Percentiles rank a stretch among this genome's conserved stretches.
Conservation (phyloP, 805 yeast species). For the Candida cerambycidarum region DNA sequence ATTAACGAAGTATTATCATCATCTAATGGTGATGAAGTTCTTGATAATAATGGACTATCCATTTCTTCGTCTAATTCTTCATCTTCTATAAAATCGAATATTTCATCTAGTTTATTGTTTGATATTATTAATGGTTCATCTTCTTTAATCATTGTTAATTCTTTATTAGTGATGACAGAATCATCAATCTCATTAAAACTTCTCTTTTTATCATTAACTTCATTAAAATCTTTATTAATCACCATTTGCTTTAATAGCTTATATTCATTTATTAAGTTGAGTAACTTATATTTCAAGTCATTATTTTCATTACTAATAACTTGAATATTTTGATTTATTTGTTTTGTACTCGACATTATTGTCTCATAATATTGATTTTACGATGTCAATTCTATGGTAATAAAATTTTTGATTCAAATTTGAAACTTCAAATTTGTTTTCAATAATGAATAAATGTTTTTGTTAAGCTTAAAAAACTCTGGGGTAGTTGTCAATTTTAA, state of each 20-base stretch:
- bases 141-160: constrained; percentile 4
- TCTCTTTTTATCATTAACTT: constrained; percentile 5
- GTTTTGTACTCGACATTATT: constrained; percentile 8
- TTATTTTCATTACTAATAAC: constrained; percentile 33
- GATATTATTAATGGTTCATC: constrained; percentile 5
- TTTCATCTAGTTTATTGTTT: constrained; percentile 1
- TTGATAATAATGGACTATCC: constrained; percentile 30
- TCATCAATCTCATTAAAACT: constrained; percentile 8
- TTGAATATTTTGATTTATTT: constrained; percentile 10
- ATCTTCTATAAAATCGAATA: constrained; percentile 14
- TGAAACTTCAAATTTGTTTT: background rate
- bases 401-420: background rate
- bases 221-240: constrained; percentile 8
- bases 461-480: background rate
- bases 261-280: constrained; percentile 41
- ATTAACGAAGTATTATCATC: constrained; percentile 33
- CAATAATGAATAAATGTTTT: background rate
- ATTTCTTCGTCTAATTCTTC: constrained; percentile 17
- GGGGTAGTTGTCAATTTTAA: constrained; percentile 2
- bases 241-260: constrained; percentile 35
- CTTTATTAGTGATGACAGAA: constrained; percentile 3
- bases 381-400: background rate
- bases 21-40: constrained; percentile 39
- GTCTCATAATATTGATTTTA: constrained; percentile 7
- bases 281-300: constrained; percentile 33